A percentile compares a stretch with the other conserved stretches of the same genome.
Evolutionary conservation across 176 grass and related monocot species (phyloP).

Genomic region (Paspalum vaginatum): DNA sequence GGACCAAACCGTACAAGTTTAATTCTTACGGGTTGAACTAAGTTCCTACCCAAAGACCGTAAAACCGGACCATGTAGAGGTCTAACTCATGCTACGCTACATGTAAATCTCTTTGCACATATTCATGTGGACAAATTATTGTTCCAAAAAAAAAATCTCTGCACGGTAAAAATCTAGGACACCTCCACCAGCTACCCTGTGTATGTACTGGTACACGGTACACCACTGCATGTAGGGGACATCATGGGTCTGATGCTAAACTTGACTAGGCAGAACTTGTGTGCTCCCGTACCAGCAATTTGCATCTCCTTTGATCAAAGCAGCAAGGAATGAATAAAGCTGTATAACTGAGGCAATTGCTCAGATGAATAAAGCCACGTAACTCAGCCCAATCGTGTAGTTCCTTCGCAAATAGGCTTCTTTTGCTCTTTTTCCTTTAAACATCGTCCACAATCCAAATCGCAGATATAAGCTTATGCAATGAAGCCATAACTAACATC

Average conservation of each 20-base stretch:
- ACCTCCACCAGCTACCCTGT: neutral
- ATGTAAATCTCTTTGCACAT: neutral
- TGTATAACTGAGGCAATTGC: neutral
- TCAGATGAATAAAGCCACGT: conserved; percentile 33
- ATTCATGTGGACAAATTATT: neutral
- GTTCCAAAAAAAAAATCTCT: neutral
- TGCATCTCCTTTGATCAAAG: conserved; percentile 49
- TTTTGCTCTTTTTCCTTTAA: conserved; percentile 39
- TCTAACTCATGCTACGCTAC: too few species aligned
- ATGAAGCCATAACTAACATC: neutral
- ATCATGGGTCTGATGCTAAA: conserved; percentile 17
- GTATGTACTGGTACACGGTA: conserved; percentile 28
- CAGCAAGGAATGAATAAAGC: conserved; percentile 43
- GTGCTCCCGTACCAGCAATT: conserved; percentile 23
- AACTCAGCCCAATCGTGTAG: neutral
- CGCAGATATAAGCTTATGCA: neutral
- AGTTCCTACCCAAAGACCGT: too few species aligned
- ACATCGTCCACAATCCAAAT: neutral
- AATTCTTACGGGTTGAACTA: too few species aligned
- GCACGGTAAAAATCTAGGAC: conserved; percentile 23
- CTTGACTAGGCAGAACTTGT: conserved; percentile 24
- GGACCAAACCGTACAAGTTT: too few species aligned
- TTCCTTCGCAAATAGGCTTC: neutral
- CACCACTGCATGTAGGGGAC: neutral
- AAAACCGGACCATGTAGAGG: too few species aligned